Base-by-base conservation (phyloP, 306 rosid genomes). In the Dalbergia oliveri region DNA sequence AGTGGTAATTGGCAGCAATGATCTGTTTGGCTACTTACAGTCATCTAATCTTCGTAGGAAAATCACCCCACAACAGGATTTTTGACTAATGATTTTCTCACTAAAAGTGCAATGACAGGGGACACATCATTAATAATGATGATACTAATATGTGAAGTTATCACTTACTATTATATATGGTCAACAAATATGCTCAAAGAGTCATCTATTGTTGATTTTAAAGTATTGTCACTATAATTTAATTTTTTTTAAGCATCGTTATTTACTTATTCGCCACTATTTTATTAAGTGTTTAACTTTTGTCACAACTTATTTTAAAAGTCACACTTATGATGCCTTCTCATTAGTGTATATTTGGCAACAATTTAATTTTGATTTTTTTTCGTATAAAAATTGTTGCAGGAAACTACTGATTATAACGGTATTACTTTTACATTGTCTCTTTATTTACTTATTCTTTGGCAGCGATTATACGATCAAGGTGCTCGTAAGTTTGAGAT, bases 1-100 rank as follows among this genome's bases (percentile, higher is more conserved):
- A 4, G 60, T 86, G 15, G 88, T 89, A 31, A 94, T 94, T 18
- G 98, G 97, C 70, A 94, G 97, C 86, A 94, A 94, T 8, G 98
- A 92, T 59, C 59, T 94, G 11, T 86, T 91, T 43, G 92, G 84
- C 33, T 92, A 92, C 82, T 89, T 84, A 8, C 83, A 51, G 5
- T 86, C 90, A n/a, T 44, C 90, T 26, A 31, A 72, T 53, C 79
- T 82, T 18, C 86, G 83, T 11, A 73, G 61, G 14, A 72, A 84
- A 62, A 75, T 37, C 54, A 83, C 85, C 14, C 94, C 90, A 7
- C 83, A 84, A 9, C 89, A 91, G 26, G 91, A 78, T 8, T 81
- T 81, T 84, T 47, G 82, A 85, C 66, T 77, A 44, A 91, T 94
- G 94, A 39, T 69, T 68, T 54, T 33, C 53, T 71, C 86, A 45